phyloP scores from a whole-genome alignment of 1,284 basidiomycete genomes.

The Somion occarium region DNA sequence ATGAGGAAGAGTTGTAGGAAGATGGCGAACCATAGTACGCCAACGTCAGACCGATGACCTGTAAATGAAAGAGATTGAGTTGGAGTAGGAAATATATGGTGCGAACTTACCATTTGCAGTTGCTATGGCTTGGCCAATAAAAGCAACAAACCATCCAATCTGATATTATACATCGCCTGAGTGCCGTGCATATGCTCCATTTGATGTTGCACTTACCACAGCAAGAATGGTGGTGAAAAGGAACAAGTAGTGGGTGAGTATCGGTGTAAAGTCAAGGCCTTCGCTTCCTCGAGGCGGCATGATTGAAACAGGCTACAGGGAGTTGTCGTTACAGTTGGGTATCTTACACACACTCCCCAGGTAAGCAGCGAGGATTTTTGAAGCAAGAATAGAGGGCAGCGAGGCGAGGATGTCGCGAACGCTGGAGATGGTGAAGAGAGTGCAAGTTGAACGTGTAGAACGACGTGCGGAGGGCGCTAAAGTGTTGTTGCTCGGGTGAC shows the following conservation, averaged over 20 bases:
- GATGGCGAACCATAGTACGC: conserved; percentile 88
- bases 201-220: conserved; percentile 46
- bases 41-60: conserved; percentile 48
- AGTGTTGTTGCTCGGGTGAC: neutral
- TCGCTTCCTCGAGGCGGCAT: conserved; percentile 52
- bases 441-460: conserved; percentile 3
- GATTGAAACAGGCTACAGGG: too few relatives aligned
- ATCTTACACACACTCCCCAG: neutral
- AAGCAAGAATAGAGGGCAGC: neutral
- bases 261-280: conserved; percentile 76
- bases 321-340: too few relatives aligned
- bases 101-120: conserved; percentile 55
- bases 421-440: neutral
- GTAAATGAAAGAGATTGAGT: conserved; percentile 11
- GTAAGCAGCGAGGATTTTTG: neutral
- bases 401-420: neutral
- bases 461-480: neutral
- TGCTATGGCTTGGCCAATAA: conserved; percentile 75
- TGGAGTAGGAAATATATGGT: conserved; percentile 5
- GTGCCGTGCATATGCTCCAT: conserved; percentile 11
- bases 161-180: conserved; percentile 24
- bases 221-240: conserved; percentile 82
- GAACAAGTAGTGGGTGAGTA: conserved; percentile 88
- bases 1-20: conserved; percentile 84
- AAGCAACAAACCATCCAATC: conserved; percentile 91